A percentile compares a stretch with the other conserved stretches of the same genome.
phyloP scores from a whole-genome alignment of 176 grass and related monocot species.

The Oryza nivara region DNA sequence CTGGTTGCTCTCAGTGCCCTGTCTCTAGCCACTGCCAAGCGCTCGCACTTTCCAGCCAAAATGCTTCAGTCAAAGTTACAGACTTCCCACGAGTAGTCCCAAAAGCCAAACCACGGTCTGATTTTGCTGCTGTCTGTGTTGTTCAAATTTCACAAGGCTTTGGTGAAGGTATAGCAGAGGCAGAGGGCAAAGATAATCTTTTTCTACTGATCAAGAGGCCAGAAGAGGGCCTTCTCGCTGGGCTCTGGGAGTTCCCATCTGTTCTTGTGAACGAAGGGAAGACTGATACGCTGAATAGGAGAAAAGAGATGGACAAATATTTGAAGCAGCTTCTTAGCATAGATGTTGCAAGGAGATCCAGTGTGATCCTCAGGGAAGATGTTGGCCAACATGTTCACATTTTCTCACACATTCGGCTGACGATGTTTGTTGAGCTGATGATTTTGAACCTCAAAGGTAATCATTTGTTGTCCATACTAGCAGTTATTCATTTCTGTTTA shows the following conservation, averaged over 20 bases:
- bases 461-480: neutral
- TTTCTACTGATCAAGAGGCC: constrained; percentile 86
- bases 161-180: neutral
- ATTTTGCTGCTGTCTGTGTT: constrained; percentile 87
- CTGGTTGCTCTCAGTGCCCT: constrained; percentile 71
- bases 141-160: constrained; percentile 61
- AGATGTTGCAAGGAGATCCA: constrained; percentile 20
- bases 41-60: constrained; percentile 53
- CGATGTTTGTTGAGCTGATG: constrained; percentile 88
- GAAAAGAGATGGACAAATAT: constrained; percentile 77
- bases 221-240: constrained; percentile 87
- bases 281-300: constrained; percentile 52
- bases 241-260: constrained; percentile 94
- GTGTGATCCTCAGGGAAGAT: constrained; percentile 66
- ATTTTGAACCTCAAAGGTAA: constrained; percentile 74
- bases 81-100: constrained; percentile 73
- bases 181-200: constrained; percentile 5
- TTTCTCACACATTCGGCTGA: constrained; percentile 90
- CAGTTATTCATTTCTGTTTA: neutral
- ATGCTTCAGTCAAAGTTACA: constrained; percentile 52
- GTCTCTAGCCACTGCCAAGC: constrained; percentile 72
- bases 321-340: constrained; percentile 58
- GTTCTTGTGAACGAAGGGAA: constrained; percentile 60
- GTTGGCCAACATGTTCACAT: constrained; percentile 79
- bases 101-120: constrained; percentile 72